Evolutionary conservation across 2,329 filamentous ascomycete species (phyloP).

Genomic region (Trematosphaeria pertusa): DNA sequence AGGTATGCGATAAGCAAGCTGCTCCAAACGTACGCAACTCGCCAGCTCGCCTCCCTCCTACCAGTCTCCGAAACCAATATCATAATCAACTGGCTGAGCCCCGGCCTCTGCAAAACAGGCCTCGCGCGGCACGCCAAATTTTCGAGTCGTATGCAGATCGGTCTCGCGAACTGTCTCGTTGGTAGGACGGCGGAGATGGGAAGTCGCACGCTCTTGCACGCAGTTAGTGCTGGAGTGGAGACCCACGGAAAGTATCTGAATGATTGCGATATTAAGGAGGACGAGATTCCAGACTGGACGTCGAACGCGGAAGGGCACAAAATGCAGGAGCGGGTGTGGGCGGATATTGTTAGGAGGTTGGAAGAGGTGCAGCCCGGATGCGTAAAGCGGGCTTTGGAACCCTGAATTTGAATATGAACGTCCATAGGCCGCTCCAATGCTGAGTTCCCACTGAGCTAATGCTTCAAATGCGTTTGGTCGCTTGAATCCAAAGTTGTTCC

Average conservation of each 20-base stretch:
- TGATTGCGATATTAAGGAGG: slow-evolving; percentile 35
- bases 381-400: too few species aligned
- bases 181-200: slow-evolving; percentile 50
- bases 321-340: slow-evolving; percentile 17
- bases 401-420: too few species aligned
- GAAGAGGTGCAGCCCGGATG: slow-evolving; percentile 7
- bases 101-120: slow-evolving; percentile 32
- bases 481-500: too few species aligned
- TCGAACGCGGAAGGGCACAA: slow-evolving; percentile 8
- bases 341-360: slow-evolving; percentile 12
- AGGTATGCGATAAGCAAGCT: slow-evolving; percentile 20
- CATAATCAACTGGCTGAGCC: slow-evolving; percentile 37
- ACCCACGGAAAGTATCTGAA: slow-evolving; percentile 50
- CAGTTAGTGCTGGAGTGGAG: slow-evolving; percentile 34
- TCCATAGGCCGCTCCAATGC: too few species aligned
- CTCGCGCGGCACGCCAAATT: slow-evolving; percentile 9
- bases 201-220: slow-evolving; percentile 48
- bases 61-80: slow-evolving; percentile 26
- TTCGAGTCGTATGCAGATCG: slow-evolving; percentile 12
- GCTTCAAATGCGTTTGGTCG: too few species aligned
- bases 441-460: too few species aligned
- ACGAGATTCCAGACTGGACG: slow-evolving; percentile 16
- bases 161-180: slow-evolving; percentile 19
- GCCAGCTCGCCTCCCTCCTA: slow-evolving; percentile 8
- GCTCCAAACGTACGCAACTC: slow-evolving; percentile 14